Conservation (phyloP, 345 rosid genomes). For the Bruguiera gymnorhiza region DNA sequence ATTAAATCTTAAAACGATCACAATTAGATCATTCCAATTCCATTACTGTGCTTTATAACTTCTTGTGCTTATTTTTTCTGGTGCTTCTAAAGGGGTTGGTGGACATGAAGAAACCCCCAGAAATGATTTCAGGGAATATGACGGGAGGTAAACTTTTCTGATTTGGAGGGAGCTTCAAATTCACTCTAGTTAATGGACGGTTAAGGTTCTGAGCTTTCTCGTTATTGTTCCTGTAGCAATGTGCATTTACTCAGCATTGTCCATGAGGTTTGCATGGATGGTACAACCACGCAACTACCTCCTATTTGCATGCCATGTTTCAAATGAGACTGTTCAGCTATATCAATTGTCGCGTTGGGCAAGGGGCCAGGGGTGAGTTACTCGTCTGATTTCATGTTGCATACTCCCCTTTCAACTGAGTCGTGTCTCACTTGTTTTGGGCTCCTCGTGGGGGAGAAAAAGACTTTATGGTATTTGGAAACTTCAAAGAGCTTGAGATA, state of each 20-base stretch:
- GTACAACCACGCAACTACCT: conserved; percentile 80
- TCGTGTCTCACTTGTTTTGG: background rate
- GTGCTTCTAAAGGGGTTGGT: conserved; percentile 63
- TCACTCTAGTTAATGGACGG: background rate
- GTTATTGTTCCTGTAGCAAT: conserved; percentile 40
- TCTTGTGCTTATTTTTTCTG: background rate
- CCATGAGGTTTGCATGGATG: conserved; percentile 95
- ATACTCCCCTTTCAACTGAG: background rate
- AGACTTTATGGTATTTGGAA: background rate
- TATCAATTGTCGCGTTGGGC: conserved; percentile 93
- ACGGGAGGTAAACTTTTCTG: conserved; percentile 45
- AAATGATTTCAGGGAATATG: conserved; percentile 90
- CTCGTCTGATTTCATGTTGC: background rate
- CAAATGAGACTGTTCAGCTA: conserved; percentile 94
- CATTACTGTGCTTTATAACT: background rate
- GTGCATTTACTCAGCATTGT: conserved; percentile 71
- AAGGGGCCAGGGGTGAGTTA: conserved; percentile 27
- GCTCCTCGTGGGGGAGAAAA: background rate
- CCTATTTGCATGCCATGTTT: conserved; percentile 88
- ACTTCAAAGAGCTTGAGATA: background rate
- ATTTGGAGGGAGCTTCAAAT: background rate
- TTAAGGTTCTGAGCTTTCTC: conserved; percentile 3
- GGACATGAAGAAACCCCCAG: conserved; percentile 93
- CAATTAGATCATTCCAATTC: background rate
- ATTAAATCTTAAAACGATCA: too few species aligned